Evolutionary conservation across 2,329 filamentous ascomycete genomes (phyloP).

Genomic region (Monosporascus ibericus): DNA sequence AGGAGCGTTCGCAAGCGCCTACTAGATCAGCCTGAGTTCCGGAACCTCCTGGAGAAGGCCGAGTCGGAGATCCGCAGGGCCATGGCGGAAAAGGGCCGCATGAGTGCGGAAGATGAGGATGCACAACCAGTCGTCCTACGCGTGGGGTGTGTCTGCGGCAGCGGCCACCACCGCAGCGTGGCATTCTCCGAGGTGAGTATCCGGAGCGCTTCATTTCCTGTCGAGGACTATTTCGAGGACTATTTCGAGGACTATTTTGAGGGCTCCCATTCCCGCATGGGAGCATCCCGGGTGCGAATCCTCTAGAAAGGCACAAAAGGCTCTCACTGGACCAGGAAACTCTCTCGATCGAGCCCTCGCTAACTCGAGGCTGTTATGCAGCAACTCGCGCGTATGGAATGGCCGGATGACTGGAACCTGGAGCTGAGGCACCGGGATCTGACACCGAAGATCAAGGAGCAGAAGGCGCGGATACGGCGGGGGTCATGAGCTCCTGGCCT

Average conservation of each 20-base stretch:
- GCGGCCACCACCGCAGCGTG: conserved; percentile 3
- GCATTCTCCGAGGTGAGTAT: conserved; percentile 2
- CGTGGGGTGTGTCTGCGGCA: conserved; percentile 3
- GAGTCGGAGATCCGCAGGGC: conserved; percentile 1
- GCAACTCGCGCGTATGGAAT: conserved; percentile 2
- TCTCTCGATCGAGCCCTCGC: too few relatives aligned
- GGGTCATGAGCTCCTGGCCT: not conserved
- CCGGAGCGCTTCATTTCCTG: too few relatives aligned
- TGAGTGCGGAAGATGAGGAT: not conserved
- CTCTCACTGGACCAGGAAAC: too few relatives aligned
- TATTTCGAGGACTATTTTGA: too few relatives aligned
- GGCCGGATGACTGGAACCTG: conserved; percentile 2
- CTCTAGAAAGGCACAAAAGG: too few relatives aligned
- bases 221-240: too few relatives aligned
- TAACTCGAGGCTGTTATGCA: too few relatives aligned
- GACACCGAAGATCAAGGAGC: not conserved
- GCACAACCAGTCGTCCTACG: not conserved
- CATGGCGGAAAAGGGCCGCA: not conserved
- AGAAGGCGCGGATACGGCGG: conserved; percentile 1
- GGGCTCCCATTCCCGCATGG: too few relatives aligned
- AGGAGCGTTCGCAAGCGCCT: not conserved
- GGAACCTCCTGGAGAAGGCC: not conserved
- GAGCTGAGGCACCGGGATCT: conserved; percentile 2
- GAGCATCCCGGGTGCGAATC: too few relatives aligned
- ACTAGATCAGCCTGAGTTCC: not conserved